Evolutionary conservation across 768 basidiomycete genomes (phyloP).

Genomic region (Stropharia rugosoannulata): DNA sequence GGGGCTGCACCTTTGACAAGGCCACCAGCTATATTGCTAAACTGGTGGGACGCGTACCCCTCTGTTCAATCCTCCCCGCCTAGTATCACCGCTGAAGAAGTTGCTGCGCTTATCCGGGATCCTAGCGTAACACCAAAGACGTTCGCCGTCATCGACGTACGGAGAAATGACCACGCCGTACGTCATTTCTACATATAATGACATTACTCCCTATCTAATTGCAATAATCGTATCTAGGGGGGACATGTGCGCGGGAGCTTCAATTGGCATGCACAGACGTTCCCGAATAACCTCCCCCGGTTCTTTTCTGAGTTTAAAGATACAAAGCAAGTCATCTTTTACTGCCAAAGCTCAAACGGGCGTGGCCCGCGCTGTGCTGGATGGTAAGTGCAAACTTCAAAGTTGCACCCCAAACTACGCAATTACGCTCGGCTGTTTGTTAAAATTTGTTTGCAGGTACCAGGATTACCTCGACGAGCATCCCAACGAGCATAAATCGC

Average conservation of each 20-base stretch:
- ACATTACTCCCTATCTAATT: neutral
- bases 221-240: constrained; percentile 30
- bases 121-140: constrained; percentile 30
- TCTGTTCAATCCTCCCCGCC: constrained; percentile 29
- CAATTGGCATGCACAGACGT: constrained; percentile 49
- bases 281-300: constrained; percentile 40
- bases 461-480: constrained; percentile 8
- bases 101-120: constrained; percentile 32
- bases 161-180: constrained; percentile 42
- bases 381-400: constrained; percentile 38
- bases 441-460: constrained; percentile 8
- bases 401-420: neutral
- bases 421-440: neutral
- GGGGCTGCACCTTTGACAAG: constrained; percentile 2
- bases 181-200: constrained; percentile 10
- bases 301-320: constrained; percentile 42
- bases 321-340: constrained; percentile 48
- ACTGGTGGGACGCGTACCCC: constrained; percentile 60
- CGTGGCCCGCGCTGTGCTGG: constrained; percentile 54
- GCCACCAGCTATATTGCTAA: constrained; percentile 30
- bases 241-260: constrained; percentile 53
- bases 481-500: neutral
- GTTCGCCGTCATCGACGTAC: constrained; percentile 29
- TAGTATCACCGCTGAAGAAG: constrained; percentile 32
- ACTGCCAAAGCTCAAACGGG: constrained; percentile 51